Conservation (phyloP, 441 rosid genomes). For the Macaranga tanarius region DNA sequence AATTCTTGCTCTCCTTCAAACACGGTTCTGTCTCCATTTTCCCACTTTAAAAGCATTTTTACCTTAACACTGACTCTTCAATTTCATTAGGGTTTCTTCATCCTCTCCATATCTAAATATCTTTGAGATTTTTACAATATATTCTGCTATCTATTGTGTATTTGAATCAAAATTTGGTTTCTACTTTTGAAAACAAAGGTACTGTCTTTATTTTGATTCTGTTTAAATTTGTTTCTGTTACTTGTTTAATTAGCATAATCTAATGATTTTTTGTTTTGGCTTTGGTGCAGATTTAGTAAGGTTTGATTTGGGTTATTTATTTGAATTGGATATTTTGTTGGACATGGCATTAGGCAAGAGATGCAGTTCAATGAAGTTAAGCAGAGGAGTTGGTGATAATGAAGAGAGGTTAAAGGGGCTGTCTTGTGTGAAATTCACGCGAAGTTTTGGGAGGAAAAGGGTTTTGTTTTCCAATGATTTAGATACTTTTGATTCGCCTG, state of each 20-base stretch:
- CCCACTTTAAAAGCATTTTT: conserved; percentile 1
- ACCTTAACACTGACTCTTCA: conserved; percentile 14
- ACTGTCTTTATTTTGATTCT: no score
- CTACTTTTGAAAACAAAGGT: no score
- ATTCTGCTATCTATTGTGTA: no score
- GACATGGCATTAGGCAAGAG: conserved; percentile 44
- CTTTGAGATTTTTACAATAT: no score
- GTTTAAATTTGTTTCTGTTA: no score
- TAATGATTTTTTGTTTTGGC: no score
- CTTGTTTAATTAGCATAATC: no score
- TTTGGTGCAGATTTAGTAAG: conserved; percentile 12
- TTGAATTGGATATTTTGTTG: not conserved
- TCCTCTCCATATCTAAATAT: no score
- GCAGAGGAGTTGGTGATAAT: conserved; percentile 19
- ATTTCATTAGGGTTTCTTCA: no score
- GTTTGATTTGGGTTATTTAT: not conserved
- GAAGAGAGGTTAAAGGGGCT: conserved; percentile 35
- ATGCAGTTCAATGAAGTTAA: conserved; percentile 37
- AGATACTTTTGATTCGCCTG: conserved; percentile 12
- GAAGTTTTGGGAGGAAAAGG: conserved; percentile 76
- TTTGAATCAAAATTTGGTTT: no score
- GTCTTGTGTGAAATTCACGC: conserved; percentile 47
- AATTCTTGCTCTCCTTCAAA: not conserved
- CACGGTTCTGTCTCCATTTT: conserved; percentile 29
- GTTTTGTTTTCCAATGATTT: conserved; percentile 42